These are phyloP conservation scores for Cladosporium phlei DNA, from an alignment of 2,329 filamentous ascomycete genomes.

Conservation along the genomic window DNA sequence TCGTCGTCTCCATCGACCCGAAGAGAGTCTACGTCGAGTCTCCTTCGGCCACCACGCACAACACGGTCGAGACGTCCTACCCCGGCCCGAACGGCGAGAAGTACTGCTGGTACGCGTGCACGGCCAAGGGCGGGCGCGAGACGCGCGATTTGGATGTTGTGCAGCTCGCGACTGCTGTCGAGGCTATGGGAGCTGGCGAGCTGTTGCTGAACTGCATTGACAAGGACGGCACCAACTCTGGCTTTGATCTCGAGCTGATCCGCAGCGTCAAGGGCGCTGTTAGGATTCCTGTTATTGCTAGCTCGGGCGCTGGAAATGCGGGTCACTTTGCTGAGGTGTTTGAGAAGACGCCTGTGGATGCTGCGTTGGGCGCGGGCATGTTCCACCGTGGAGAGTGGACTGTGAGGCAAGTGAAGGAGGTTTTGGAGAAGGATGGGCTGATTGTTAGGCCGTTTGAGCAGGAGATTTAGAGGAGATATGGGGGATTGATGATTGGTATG, in stretches of 20 bases:
- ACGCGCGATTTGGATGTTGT: conserved; percentile 90
- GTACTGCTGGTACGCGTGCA: conserved; percentile 96
- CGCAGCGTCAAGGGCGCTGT: conserved; percentile 80
- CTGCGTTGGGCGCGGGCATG: conserved; percentile 92
- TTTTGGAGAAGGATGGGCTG: conserved; percentile 65
- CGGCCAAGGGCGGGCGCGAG: conserved; percentile 90
- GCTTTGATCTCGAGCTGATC: conserved; percentile 91
- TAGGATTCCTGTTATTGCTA: conserved; percentile 90
- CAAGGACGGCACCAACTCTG: conserved; percentile 87
- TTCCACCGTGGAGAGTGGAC: conserved; percentile 96
- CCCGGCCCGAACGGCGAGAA: conserved; percentile 71
- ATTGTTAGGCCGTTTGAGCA: conserved; percentile 75
- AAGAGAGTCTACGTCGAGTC: conserved; percentile 78
- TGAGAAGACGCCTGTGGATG: conserved; percentile 76
- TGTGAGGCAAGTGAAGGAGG: conserved; percentile 87
- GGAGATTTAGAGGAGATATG: conserved; percentile 17
- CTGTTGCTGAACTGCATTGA: conserved; percentile 97
- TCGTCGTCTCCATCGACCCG: conserved; percentile 92
- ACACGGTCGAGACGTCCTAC: conserved; percentile 66
- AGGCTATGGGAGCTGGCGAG: conserved; percentile 93
- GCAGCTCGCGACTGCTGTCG: conserved; percentile 80
- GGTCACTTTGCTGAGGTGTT: conserved; percentile 90
- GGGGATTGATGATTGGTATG: background rate
- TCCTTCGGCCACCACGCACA: conserved; percentile 64
- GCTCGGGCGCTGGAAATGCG: conserved; percentile 84